Conservation (phyloP, 805 yeast species). For the Lipomyces japonicus region DNA sequence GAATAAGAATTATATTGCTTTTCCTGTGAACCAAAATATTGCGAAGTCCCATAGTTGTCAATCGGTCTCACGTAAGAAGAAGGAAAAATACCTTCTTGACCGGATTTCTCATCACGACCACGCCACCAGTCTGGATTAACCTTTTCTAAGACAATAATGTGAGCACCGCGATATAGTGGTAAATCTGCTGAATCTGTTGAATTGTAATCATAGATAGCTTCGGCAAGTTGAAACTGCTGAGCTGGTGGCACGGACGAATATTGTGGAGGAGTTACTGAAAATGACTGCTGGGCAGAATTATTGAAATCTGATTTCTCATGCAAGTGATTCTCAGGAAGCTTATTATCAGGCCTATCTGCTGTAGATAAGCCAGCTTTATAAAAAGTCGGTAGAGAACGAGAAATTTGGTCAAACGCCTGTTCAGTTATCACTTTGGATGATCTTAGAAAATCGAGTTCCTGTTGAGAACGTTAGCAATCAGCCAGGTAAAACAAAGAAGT, state of each 20-base stretch:
- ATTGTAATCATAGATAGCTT: slow-evolving; percentile 67
- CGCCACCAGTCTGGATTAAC: slow-evolving; percentile 88
- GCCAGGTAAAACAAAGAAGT: neutral
- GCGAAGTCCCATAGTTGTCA: slow-evolving; percentile 22
- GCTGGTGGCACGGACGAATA: slow-evolving; percentile 28
- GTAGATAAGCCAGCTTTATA: slow-evolving; percentile 35
- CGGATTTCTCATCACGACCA: slow-evolving; percentile 50
- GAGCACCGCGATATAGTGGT: slow-evolving; percentile 60
- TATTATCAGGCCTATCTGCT: neutral
- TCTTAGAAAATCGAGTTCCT: slow-evolving; percentile 71
- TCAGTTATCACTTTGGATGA: slow-evolving; percentile 71
- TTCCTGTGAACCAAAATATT: neutral
- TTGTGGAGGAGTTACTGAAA: slow-evolving; percentile 28
- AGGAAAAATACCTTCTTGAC: slow-evolving; percentile 79
- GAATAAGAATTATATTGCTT: neutral
- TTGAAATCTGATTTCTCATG: neutral
- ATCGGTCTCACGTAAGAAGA: slow-evolving; percentile 68
- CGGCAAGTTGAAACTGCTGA: slow-evolving; percentile 41
- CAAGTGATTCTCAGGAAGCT: neutral
- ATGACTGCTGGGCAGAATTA: slow-evolving; percentile 1
- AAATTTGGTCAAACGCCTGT: slow-evolving; percentile 50
- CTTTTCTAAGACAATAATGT: slow-evolving; percentile 64
- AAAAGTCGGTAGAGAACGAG: slow-evolving; percentile 50
- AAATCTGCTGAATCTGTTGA: slow-evolving; percentile 78
- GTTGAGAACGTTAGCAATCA: neutral